These are phyloP conservation scores for Sporormia fimetaria DNA, from an alignment of 495 filamentous ascomycete genomes.

Conservation along the genomic window DNA sequence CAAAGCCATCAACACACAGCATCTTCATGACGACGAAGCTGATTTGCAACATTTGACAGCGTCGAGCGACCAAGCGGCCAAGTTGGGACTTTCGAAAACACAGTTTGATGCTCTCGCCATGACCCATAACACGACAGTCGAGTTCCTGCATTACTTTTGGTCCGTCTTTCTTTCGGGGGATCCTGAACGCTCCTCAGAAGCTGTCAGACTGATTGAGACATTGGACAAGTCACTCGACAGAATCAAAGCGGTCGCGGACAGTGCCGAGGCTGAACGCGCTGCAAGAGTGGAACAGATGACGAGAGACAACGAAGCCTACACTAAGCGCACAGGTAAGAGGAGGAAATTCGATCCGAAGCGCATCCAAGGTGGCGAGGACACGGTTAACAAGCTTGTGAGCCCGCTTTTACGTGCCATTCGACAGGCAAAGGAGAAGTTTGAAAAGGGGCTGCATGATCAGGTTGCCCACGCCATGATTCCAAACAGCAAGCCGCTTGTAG, in stretches of 20 bases:
- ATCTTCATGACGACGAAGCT: conserved; percentile 41
- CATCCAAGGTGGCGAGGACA: conserved; percentile 61
- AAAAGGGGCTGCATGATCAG: conserved; percentile 50
- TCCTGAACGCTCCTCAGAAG: conserved; percentile 59
- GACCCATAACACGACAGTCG: conserved; percentile 83
- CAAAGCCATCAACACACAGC: conserved; percentile 43
- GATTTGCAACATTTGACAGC: conserved; percentile 11
- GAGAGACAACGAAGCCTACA: conserved; percentile 54
- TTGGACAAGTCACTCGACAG: conserved; percentile 63
- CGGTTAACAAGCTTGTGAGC: conserved; percentile 61
- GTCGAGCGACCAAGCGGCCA: conserved; percentile 34
- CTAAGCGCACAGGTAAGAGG: conserved; percentile 58
- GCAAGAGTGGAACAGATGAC: conserved; percentile 47
- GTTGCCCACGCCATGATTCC: too few species aligned
- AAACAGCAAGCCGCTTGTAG: too few species aligned
- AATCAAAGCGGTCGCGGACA: conserved; percentile 66
- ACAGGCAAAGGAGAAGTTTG: conserved; percentile 52
- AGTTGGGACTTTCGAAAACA: conserved; percentile 50
- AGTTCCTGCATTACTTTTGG: conserved; percentile 97
- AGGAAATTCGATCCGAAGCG: conserved; percentile 50
- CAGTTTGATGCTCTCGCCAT: conserved; percentile 65
- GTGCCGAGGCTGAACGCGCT: conserved; percentile 64
- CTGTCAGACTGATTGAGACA: conserved; percentile 65
- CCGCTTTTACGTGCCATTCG: conserved; percentile 58
- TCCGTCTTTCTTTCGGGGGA: conserved; percentile 74